Evolutionary conservation across 148 eudicot genomes (phyloP).

Genomic region (Rhododendron henanense): DNA sequence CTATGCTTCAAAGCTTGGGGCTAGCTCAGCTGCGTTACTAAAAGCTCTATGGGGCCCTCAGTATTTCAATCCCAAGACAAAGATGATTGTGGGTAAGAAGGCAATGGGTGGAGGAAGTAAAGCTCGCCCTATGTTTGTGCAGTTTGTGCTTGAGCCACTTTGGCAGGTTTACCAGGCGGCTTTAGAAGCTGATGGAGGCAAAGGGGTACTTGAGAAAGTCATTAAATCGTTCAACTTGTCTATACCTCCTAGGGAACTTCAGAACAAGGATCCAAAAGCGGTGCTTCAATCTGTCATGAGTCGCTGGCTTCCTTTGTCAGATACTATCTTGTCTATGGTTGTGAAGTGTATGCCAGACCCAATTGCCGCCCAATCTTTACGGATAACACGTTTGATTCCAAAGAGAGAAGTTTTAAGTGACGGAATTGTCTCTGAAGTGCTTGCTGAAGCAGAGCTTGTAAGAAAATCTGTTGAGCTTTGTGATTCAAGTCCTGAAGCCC

Average conservation of each 20-base stretch:
- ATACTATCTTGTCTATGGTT: conserved; percentile 71
- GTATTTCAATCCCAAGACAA: conserved; percentile 66
- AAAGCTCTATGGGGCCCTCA: conserved; percentile 89
- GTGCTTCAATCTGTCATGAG: conserved; percentile 84
- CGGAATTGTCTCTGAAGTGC: conserved; percentile 41
- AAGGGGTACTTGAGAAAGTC: conserved; percentile 60
- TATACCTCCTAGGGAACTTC: conserved; percentile 68
- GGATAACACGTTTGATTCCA: conserved; percentile 78
- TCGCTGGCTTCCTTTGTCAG: conserved; percentile 83
- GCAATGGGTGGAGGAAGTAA: conserved; percentile 53
- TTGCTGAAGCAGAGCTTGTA: conserved; percentile 64
- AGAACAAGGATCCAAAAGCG: conserved; percentile 67
- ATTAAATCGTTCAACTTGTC: conserved; percentile 57
- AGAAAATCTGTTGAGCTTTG: conserved; percentile 80
- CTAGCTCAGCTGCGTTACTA: conserved; percentile 39
- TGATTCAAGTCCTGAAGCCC: conserved; percentile 65
- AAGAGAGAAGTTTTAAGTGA: conserved; percentile 57
- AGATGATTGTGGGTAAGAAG: conserved; percentile 69
- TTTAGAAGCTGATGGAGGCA: conserved; percentile 62
- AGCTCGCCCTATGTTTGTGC: conserved; percentile 79
- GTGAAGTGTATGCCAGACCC: conserved; percentile 73
- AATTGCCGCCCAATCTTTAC: conserved; percentile 54
- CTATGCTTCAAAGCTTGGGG: conserved; percentile 66
- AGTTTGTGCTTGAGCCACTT: conserved; percentile 76
- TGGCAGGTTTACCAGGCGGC: conserved; percentile 75